Evolutionary conservation across 768 basidiomycete genomes (phyloP).

Genomic region (Lepiota brunneoincarnata): DNA sequence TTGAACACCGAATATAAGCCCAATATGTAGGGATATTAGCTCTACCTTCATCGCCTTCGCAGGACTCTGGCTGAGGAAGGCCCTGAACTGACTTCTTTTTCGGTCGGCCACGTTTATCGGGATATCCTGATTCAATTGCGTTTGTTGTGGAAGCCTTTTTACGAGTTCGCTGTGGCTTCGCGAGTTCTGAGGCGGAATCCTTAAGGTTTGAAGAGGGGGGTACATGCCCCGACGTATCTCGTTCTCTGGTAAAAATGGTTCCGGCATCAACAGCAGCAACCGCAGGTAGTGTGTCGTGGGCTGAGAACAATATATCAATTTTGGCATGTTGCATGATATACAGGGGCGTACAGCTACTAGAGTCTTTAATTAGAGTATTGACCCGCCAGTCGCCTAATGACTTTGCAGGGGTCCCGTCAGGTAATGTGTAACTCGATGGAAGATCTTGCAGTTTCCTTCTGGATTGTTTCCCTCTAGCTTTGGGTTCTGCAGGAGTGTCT

Average conservation of each 20-base stretch:
- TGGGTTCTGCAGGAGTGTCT: neutral
- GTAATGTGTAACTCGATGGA: conserved; percentile 42
- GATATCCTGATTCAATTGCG: neutral
- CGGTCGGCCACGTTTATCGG: conserved; percentile 2
- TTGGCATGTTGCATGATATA: neutral
- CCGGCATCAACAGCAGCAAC: neutral
- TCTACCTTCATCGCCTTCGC: neutral
- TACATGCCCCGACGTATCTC: neutral
- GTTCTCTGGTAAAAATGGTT: conserved; percentile 10
- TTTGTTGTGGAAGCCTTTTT: neutral
- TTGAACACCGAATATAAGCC: neutral
- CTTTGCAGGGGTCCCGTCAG: conserved; percentile 40
- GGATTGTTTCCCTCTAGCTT: conserved; percentile 10
- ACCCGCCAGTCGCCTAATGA: conserved; percentile 40
- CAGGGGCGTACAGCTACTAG: conserved; percentile 9
- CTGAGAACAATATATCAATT: conserved; percentile 5
- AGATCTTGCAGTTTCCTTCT: conserved; percentile 57
- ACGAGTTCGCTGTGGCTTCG: neutral
- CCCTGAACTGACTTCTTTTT: neutral
- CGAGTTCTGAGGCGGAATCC: neutral
- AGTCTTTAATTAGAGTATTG: conserved; percentile 19
- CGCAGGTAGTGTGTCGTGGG: neutral
- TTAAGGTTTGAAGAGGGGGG: neutral
- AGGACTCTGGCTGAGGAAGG: neutral
- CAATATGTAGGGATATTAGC: too few species aligned